Percentiles rank a stretch among this genome's conserved stretches.
phyloP scores from a whole-genome alignment of 192 early-diverging fungal species.

The Backusella luteola region DNA sequence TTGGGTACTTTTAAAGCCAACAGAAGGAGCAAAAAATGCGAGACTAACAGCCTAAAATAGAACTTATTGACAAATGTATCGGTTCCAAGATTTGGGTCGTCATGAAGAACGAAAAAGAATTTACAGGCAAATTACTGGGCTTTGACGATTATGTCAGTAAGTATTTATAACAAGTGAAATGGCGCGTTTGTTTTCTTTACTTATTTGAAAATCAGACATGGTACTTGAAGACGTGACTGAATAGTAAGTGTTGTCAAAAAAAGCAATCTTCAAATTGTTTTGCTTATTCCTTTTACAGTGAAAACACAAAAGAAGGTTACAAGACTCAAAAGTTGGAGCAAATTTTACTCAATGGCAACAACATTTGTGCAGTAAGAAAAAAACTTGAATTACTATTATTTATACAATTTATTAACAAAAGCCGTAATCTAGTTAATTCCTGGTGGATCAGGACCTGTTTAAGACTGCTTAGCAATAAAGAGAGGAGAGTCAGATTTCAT shows the following conservation, averaged over 20 bases:
- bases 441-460: slow-evolving; percentile 51
- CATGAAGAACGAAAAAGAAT: slow-evolving; percentile 98
- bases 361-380: slow-evolving; percentile 86
- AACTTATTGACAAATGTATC: slow-evolving; percentile 98
- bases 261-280: neutral
- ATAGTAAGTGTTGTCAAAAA: slow-evolving; percentile 56
- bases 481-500: no score
- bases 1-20: slow-evolving; percentile 13
- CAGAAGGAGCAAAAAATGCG: no score
- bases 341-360: slow-evolving; percentile 95
- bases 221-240: slow-evolving; percentile 97
- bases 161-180: neutral
- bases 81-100: slow-evolving; percentile 96
- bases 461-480: neutral
- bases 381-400: neutral
- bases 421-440: slow-evolving; percentile 46
- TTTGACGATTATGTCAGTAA: slow-evolving; percentile 98
- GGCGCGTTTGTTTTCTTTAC: neutral
- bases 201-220: slow-evolving; percentile 65
- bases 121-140: slow-evolving; percentile 91
- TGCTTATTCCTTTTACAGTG: slow-evolving; percentile 38
- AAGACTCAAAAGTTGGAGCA: slow-evolving; percentile 80
- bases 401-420: neutral
- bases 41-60: slow-evolving; percentile 40
- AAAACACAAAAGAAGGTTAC: slow-evolving; percentile 76